Evolutionary conservation across 1,284 basidiomycete genomes (phyloP), one percentile per base, ranked within the genome.

Genomic region (Leucoagaricus sp.): DNA sequence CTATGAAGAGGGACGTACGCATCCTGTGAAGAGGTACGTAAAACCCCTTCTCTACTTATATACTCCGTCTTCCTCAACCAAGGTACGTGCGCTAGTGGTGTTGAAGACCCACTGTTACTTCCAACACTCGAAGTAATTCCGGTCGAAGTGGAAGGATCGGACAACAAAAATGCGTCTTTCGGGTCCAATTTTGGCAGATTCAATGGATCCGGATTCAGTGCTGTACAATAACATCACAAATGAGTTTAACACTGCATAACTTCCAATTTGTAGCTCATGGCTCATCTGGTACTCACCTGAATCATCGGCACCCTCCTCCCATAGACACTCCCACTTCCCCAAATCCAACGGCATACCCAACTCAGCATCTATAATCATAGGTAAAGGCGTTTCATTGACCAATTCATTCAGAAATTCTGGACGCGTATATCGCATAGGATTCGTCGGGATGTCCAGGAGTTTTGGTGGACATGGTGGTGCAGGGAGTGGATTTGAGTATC

Each of bases 391-490:
- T 46, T 91, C 90, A 49, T 87, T 85, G 1, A 91, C 89, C 41
- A 97, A 76, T 17, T 86, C 81, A 60, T 91, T 85, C 23, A 95
- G 81, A 64, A 94, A 95, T 65, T 90, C 87, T 15, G 93, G 90
- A 26, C 83, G 83, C 21, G 92, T 89, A 72, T 96, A 94, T 38
- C 95, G 90, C 67, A 83, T 80, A 10, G 93, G 87, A 68, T 91
- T 84, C 29, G 95, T 96, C 26, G 89, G 86, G 55, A 97, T 89
- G 59, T 94, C 84, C 64, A 98, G 80, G 15, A 97, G 77, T 73
- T 96, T 96, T 36, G 95, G 94, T 12, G 95, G 94, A 78, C 93
- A 97, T 76, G 95, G 94, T 34, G 96, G 95, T 9, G 94, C 80
- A 2, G 95, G 95, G 2, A 98, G 83, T 3, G 94, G 94, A 74